These are phyloP conservation scores for Cryptococcus neoformans DNA, from an alignment of 1,284 basidiomycete genomes.

Conservation along the genomic window DNA sequence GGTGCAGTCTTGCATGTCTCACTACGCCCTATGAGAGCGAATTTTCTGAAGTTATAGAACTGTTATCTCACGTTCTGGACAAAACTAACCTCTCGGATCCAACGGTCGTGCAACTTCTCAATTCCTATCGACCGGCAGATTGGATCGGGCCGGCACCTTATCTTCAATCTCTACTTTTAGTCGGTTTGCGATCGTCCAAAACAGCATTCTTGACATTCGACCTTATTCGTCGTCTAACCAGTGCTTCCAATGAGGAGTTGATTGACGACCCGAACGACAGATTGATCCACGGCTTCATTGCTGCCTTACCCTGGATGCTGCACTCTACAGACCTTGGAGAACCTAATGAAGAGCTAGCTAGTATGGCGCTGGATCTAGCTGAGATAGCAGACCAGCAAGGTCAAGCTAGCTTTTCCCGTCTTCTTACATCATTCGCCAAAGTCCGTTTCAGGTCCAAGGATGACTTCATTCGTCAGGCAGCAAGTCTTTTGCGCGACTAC, in stretches of 20 bases:
- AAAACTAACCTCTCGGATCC: slow-evolving; percentile 71
- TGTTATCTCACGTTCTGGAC: slow-evolving; percentile 68
- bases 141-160: slow-evolving; percentile 66
- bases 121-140: slow-evolving; percentile 65
- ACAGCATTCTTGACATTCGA: slow-evolving; percentile 68
- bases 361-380: slow-evolving; percentile 73
- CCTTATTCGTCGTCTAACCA: slow-evolving; percentile 64
- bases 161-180: slow-evolving; percentile 71
- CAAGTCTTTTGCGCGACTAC: slow-evolving; percentile 77
- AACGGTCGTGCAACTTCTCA: slow-evolving; percentile 60
- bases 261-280: slow-evolving; percentile 71
- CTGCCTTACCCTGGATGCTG: slow-evolving; percentile 85
- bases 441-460: slow-evolving; percentile 87
- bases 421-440: slow-evolving; percentile 86
- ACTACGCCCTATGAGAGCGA: slow-evolving; percentile 80
- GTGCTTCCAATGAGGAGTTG: slow-evolving; percentile 62
- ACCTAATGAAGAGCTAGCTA: slow-evolving; percentile 61
- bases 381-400: slow-evolving; percentile 68
- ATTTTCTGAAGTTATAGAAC: slow-evolving; percentile 65
- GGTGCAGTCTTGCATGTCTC: slow-evolving; percentile 78
- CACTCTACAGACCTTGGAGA: slow-evolving; percentile 68
- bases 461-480: slow-evolving; percentile 88
- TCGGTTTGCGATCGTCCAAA: slow-evolving; percentile 74
- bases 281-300: slow-evolving; percentile 76
- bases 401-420: slow-evolving; percentile 69